A percentile compares a stretch with the other conserved stretches of the same genome.
These are phyloP conservation scores for Claviceps paspali DNA, from an alignment of 2,329 filamentous ascomycete species.

Conservation along the genomic window DNA sequence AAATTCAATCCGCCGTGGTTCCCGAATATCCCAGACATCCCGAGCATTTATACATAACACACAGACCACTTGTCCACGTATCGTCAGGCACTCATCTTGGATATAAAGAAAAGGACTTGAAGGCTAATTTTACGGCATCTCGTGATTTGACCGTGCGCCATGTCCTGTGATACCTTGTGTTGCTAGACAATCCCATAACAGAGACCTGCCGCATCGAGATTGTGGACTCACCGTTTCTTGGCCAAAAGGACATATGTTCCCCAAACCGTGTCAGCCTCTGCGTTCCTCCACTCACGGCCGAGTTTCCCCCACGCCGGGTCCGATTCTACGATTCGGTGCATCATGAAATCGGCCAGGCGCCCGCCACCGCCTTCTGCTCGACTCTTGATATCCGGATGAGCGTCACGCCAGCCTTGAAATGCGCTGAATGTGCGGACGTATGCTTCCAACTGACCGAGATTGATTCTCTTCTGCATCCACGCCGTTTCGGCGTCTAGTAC, in stretches of 20 bases:
- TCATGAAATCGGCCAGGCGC: conserved; percentile 47
- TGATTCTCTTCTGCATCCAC: conserved; percentile 39
- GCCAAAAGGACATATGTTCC: conserved; percentile 45
- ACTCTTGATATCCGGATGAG: conserved; percentile 32
- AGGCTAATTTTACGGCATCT: too few relatives aligned
- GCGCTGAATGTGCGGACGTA: conserved; percentile 47
- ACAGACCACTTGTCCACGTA: too few relatives aligned
- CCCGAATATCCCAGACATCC: too few relatives aligned
- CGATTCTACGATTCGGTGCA: conserved; percentile 39
- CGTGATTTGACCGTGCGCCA: too few relatives aligned
- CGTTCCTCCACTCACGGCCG: conserved; percentile 35
- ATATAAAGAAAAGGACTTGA: too few relatives aligned
- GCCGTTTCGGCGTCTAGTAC: conserved; percentile 17
- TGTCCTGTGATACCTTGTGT: too few relatives aligned
- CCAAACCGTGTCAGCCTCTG: conserved; percentile 44
- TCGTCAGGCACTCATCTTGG: too few relatives aligned
- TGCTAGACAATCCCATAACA: too few relatives aligned
- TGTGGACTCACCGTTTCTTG: conserved; percentile 22
- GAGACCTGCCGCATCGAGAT: too few relatives aligned
- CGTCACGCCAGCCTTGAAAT: conserved; percentile 42
- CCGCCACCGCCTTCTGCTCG: conserved; percentile 39
- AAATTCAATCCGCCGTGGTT: too few relatives aligned
- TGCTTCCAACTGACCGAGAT: conserved; percentile 41
- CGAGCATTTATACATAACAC: too few relatives aligned
- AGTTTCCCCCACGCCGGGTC: conserved; percentile 35